phyloP scores from a whole-genome alignment of 2,329 filamentous ascomycete genomes.

The Aspergillus uvarum region DNA sequence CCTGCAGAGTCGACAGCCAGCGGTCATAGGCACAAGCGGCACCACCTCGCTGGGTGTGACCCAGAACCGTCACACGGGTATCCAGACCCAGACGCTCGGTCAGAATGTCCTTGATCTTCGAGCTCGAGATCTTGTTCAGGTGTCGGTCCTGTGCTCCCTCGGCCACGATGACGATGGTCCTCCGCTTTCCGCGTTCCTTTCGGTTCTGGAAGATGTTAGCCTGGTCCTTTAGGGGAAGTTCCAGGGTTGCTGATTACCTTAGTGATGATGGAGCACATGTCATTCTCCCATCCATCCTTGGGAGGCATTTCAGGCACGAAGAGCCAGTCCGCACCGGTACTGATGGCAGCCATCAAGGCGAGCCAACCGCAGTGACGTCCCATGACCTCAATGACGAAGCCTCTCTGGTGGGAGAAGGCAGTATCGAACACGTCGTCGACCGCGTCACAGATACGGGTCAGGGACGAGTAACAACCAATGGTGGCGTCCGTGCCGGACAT shows the following conservation, averaged over 20 bases:
- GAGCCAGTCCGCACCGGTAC: conserved; percentile 91
- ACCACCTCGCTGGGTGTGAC: conserved; percentile 95
- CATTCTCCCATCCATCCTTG: conserved; percentile 79
- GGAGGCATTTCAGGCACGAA: conserved; percentile 96
- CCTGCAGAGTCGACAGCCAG: conserved; percentile 88
- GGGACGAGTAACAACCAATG: conserved; percentile 92
- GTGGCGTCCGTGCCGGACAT: conserved; percentile 96
- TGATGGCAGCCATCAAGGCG: conserved; percentile 92
- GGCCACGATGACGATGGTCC: conserved; percentile 96
- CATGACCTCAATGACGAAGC: conserved; percentile 99
- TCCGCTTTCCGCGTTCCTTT: conserved; percentile 77
- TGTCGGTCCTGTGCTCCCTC: conserved; percentile 87
- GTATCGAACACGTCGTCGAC: conserved; percentile 93
- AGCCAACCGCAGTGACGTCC: conserved; percentile 97
- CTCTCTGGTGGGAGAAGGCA: conserved; percentile 91
- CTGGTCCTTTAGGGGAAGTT: too few species aligned
- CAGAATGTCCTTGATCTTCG: conserved; percentile 84
- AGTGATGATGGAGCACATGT: conserved; percentile 78
- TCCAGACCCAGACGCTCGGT: conserved; percentile 78
- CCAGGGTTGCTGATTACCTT: too few species aligned
- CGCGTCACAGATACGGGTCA: conserved; percentile 89
- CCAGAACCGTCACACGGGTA: conserved; percentile 90
- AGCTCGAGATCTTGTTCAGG: conserved; percentile 77
- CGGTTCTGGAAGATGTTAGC: conserved; percentile 64
- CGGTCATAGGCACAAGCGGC: conserved; percentile 91